Base-by-base conservation (phyloP, 1,139 yeast species). In the Sugiyamaella novakii region DNA sequence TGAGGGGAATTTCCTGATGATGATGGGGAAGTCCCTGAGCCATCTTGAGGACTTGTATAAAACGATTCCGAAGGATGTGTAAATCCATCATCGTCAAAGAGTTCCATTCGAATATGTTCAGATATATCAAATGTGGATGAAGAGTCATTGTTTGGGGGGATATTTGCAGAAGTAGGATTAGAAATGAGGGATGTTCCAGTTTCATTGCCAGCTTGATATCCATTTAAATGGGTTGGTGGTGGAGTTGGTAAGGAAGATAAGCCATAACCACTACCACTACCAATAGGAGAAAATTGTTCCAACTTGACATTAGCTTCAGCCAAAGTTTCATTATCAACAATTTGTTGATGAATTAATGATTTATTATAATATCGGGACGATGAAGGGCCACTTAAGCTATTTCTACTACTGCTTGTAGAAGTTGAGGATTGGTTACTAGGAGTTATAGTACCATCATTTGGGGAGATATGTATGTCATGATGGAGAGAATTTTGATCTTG, bases 91-190 rank as follows among this genome's bases (percentile, higher is more conserved):
- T 52, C 52, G 11, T 50, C 52, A 35, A 59, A 54, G 52, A 59
- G 53, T 29, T 60, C 63, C 57, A 59, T 53, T 47, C 55, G 55
- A 30, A 59, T 43, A 40, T 60, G 61, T 39, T 58, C 58, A 5
- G 57, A 43, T 15, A 59, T 30, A 40, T 58, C 63, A 43, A 46
- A 58, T 19, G 50, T 52, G 12, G 53, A 52, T 5, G 37, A 19
- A 19, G n/a, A n/a, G n/a, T 34, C 37, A 14, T 34, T 34, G 10
- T 6, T 29, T 19, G 15, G n/a, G 18, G n/a, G n/a, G n/a, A n/a
- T n/a, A n/a, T n/a, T n/a, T n/a, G 31, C 41, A 25, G 33, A 17
- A 18, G 14, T 22, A n/a, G 18, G 17, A 17, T 15, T 18, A 3
- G 28, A 21, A 5, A 22, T 12, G 6, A 15, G 21, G 8, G 29